Percentiles rank a stretch among this genome's conserved stretches.
Evolutionary conservation across 2,329 filamentous ascomycete genomes (phyloP).

Genomic region (Epichloe typhina): DNA sequence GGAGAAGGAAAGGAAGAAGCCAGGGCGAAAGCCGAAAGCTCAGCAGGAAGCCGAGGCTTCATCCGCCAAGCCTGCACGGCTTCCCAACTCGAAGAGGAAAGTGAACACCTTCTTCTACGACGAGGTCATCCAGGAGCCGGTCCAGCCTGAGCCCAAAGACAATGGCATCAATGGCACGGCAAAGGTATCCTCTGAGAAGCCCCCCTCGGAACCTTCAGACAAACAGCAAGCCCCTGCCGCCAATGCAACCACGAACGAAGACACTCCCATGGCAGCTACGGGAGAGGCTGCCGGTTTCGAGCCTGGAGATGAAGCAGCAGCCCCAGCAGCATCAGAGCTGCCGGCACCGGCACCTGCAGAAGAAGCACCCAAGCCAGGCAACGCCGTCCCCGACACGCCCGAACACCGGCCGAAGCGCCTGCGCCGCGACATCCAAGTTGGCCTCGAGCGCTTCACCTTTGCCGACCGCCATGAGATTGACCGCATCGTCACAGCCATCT

Average conservation of each 20-base stretch:
- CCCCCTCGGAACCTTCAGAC: not conserved
- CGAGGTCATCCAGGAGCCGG: conserved; percentile 46
- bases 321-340: conserved; percentile 3
- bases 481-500: conserved; percentile 70
- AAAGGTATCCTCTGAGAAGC: conserved; percentile 6
- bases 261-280: too few relatives aligned
- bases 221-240: conserved; percentile 1
- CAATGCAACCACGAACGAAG: not conserved
- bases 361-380: not conserved
- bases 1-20: conserved; percentile 61
- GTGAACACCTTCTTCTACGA: conserved; percentile 63
- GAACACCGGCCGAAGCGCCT: conserved; percentile 41
- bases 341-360: conserved; percentile 1
- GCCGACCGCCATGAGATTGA: conserved; percentile 63
- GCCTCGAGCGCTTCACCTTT: conserved; percentile 60
- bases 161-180: conserved; percentile 10
- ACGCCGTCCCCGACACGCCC: conserved; percentile 16
- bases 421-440: conserved; percentile 60
- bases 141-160: conserved; percentile 24
- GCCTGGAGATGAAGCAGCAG: conserved; percentile 6
- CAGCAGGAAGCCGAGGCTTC: conserved; percentile 41
- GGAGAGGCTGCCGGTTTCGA: not conserved
- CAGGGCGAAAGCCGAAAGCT: conserved; percentile 32
- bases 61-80: conserved; percentile 40
- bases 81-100: conserved; percentile 61